These are phyloP conservation scores for Ephemerocybe angulata DNA, from an alignment of 768 basidiomycete genomes.

Conservation along the genomic window DNA sequence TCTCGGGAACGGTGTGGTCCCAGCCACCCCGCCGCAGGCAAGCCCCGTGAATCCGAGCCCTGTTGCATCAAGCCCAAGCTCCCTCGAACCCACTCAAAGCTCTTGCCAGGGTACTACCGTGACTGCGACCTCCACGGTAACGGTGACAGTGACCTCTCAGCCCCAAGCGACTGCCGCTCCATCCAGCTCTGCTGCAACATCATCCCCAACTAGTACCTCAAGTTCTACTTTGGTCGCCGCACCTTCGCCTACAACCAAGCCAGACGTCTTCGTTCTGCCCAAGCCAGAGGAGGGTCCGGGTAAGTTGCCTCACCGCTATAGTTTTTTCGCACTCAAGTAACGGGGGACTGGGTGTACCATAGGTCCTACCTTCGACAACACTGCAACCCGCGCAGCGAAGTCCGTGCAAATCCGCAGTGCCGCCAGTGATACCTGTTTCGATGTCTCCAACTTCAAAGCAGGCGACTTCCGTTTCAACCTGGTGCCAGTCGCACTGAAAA, in stretches of 20 bases:
- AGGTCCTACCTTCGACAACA: conserved; percentile 26
- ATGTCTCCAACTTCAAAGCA: conserved; percentile 28
- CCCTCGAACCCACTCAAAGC: too few relatives aligned
- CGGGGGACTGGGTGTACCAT: too few relatives aligned
- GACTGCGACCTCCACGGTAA: background rate
- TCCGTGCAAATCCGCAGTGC: conserved; percentile 24
- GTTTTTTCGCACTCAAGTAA: background rate
- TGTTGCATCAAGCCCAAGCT: too few relatives aligned
- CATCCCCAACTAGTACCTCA: background rate
- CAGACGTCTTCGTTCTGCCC: conserved; percentile 19
- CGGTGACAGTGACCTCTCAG: background rate
- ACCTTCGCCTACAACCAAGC: background rate
- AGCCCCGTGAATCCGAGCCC: background rate
- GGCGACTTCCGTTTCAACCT: conserved; percentile 31
- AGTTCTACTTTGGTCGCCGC: background rate
- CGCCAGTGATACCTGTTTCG: conserved; percentile 24
- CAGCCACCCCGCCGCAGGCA: too few relatives aligned
- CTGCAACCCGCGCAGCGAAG: conserved; percentile 27
- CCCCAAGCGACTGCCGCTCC: background rate
- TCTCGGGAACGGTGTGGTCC: too few relatives aligned
- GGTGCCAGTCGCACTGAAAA: conserved; percentile 24
- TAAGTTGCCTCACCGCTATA: background rate
- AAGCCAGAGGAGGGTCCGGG: conserved; percentile 18
- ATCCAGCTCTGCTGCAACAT: background rate
- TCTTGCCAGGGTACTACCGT: background rate